Evolutionary conservation across 495 filamentous ascomycete genomes (phyloP), one percentile per base, ranked within the genome.

Genomic region (Talaromyces borbonicus): DNA sequence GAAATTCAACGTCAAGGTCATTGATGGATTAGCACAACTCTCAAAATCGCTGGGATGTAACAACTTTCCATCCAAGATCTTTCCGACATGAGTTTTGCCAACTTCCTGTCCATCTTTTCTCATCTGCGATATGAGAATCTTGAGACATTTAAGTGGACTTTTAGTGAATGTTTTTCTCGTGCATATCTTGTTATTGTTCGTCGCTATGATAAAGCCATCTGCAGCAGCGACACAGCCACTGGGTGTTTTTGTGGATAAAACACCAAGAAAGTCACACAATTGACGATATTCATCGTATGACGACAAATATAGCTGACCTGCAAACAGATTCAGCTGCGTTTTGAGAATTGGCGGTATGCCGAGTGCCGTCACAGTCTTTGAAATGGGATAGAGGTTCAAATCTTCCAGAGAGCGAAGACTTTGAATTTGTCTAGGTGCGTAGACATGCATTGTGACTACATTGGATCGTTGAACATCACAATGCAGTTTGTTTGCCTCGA

Each of bases 241-340:
- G 0, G 57, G 59, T 9, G 62, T 57, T 48, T 64, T 53, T 14
- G 50, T 37, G 0, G 61, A 56, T 8, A 52, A 50, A 29, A 56
- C 48, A 8, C 29, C 27, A 23, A 44, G 48, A 26, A 37, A 51
- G 0, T 40, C 4, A 20, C 18, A 24, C 4, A 40, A 8, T 23
- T 40, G 15, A 75, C 53, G 3, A 52, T 84, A 88, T 36, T 83
- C 69, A 2, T 57, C 41, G 42, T 68, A 77, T 1, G 63, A 67
- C 9, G 41, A 43, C 7, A 87, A 56, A 56, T 83, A 87, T 1
- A 86, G 66, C 47, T 81, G 75, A 7, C 82, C 81, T 1, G 81
- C 68, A 51, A 86, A 87, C 4, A 87, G 62, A 49, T 82, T 81
- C 8, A 86, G 65, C 43, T 80, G 65, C 11, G 23, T 40, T 5